A percentile compares a stretch with the other conserved stretches of the same genome.
Evolutionary conservation across 805 yeast species (phyloP).

Genomic region (Kodamaea sagamina): DNA sequence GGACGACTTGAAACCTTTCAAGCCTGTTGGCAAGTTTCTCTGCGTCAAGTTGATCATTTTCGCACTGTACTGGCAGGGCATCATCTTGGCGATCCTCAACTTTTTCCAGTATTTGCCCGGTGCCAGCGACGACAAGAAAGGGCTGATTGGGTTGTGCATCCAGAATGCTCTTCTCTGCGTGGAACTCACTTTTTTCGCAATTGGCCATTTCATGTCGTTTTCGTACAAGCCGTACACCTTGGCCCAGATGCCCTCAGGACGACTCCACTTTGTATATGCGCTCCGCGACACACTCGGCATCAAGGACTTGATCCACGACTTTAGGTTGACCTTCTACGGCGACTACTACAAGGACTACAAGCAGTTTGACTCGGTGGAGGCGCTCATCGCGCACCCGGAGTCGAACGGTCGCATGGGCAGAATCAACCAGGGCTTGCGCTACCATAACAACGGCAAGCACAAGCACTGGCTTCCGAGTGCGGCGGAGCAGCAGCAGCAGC

Average conservation of each 20-base stretch:
- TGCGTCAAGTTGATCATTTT: conserved; percentile 93
- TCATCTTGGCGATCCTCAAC: conserved; percentile 55
- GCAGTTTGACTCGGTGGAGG: conserved; percentile 79
- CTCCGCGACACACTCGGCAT: conserved; percentile 73
- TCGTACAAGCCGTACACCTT: conserved; percentile 71
- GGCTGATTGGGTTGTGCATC: conserved; percentile 53
- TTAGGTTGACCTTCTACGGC: conserved; percentile 68
- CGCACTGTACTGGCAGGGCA: conserved; percentile 98
- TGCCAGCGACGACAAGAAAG: conserved; percentile 23
- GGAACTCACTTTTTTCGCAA: conserved; percentile 82
- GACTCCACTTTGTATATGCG: conserved; percentile 64
- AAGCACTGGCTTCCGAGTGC: conserved; percentile 71
- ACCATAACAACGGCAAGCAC: conserved; percentile 71
- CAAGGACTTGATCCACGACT: conserved; percentile 79
- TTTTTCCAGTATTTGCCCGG: conserved; percentile 47
- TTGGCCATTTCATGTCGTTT: conserved; percentile 88
- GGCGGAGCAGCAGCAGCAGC: conserved; percentile 12
- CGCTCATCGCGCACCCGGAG: conserved; percentile 66
- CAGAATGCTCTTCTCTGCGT: conserved; percentile 80
- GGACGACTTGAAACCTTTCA: conserved; percentile 69
- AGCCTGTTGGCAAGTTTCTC: conserved; percentile 89
- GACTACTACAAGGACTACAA: conserved; percentile 72
- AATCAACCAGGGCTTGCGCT: conserved; percentile 80
- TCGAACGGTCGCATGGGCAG: conserved; percentile 64
- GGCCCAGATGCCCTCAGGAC: conserved; percentile 61